Base-by-base conservation (phyloP, 2,329 filamentous ascomycete genomes). In the Setomelanomma holmii region DNA sequence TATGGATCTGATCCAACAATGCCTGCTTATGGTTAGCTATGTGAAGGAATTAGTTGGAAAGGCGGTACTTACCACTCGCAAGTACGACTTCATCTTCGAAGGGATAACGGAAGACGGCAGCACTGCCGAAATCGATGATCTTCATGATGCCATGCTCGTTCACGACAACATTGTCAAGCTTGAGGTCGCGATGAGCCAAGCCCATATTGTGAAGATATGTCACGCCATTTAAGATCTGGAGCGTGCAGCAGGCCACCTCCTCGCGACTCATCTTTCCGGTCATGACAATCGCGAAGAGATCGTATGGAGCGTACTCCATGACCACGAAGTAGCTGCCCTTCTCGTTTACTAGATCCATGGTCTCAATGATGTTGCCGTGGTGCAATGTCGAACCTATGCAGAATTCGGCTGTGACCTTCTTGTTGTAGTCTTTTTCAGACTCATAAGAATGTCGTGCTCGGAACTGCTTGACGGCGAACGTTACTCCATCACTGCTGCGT, bases 61-160 rank as follows among this genome's bases (percentile, higher is more conserved):
- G 27, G 3, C 14, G 45, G 24, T 5, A 67, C 88, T 77, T 78
- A 95, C 91, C 92, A 72, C 86, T 88, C 33, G 92, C 90, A 39
- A 88, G 80, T 12, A 95, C 90, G 51, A 93, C 86, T 45, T 91
- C 91, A 60, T 88, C 92, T 76, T 99, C 95, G 69, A 99, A 98
- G 0, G 95, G 95, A 80, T 99, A 99, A 67, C 90, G 88, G 79
- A 96, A 99, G 35, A 99, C 93, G 61, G 95, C 93, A 0, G 95
- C 93, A 77, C 93, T 98, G 21, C 95, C 95, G 76, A 99, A 99
- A 75, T 99, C 95, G 68, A 99, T 99, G 60, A 99, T 90, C 77
- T 99, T 99, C 92, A 99, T 96, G 66, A 99, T 98, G 2, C 95
- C 95, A 68, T 89, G 86, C 69, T 96, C 90, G 70, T 93, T 98